Evolutionary conservation across 1,284 basidiomycete species (phyloP), one percentile per base, ranked within the genome.

Genomic region (Sporisorium iseilematis-ciliati): DNA sequence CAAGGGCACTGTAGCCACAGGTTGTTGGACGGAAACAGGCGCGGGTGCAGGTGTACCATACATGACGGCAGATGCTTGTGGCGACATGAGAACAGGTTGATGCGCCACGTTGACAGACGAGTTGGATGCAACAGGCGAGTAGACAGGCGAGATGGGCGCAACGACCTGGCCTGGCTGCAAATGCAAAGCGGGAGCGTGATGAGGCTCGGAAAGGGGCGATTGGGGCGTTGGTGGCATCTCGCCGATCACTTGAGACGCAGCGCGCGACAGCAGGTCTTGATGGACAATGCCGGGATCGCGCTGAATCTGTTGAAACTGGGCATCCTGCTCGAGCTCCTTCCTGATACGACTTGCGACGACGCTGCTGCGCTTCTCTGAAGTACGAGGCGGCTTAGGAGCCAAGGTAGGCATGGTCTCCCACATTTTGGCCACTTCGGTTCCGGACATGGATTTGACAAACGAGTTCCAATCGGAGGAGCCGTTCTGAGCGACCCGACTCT

Each of bases 271-370:
- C 23, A 82, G 72, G 41, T 82, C 79, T 51, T 79, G 75, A 12
- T 71, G 59, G 5, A 69, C 52, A 20, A 79, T 41, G 50, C 75
- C 77, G 14, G 78, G 65, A 53, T 79, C 78, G 31, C 66, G 60
- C 20, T 67, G 63, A 7, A 70, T 45, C 41, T 80, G 80, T 48
- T 82, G 77, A 33, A 38, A 79, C 45, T 77, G 74, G 8, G 80
- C 80, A 20, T 82, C 80, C 45, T 81, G 70, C 50, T 82, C 61
- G 46, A 82, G 64, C 66, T 82, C 80, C 58, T 76, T 80, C 40
- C 67, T 76, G 33, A 82, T 33, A 2, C 80, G 67, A 10, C 53
- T 70, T 3, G 71, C 73, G n/a, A 74, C 75, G 56, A 79, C 70
- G 33, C 69, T 67, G 68, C 76, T 72, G 57, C 65, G 57, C 55